These are phyloP conservation scores for Dipteronia sinensis DNA, from an alignment of 345 rosid genomes.

Conservation along the genomic window DNA sequence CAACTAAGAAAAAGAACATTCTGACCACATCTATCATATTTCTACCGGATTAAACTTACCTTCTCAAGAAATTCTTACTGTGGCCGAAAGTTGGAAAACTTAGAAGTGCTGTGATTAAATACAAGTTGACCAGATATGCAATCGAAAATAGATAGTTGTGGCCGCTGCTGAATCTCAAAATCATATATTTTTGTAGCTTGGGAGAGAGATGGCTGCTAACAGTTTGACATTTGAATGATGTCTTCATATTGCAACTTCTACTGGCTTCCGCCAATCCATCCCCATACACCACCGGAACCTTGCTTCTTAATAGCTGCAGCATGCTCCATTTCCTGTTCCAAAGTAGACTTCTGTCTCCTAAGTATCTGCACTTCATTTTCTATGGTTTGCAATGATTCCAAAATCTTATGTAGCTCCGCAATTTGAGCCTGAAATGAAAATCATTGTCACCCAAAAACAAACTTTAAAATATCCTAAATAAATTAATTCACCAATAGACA, in stretches of 20 bases:
- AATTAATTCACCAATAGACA: not conserved
- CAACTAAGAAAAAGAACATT: conserved; percentile 4
- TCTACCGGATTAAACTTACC: not conserved
- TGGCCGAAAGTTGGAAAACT: not conserved
- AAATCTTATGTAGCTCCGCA: conserved; percentile 76
- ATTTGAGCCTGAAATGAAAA: conserved; percentile 82
- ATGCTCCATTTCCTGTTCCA: conserved; percentile 68
- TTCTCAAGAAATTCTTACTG: not conserved
- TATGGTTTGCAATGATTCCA: conserved; percentile 67
- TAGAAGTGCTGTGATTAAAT: not conserved
- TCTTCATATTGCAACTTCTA: conserved; percentile 20
- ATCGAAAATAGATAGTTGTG: not conserved
- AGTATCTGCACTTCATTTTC: conserved; percentile 88
- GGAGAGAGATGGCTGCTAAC: not conserved
- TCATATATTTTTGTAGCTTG: not conserved
- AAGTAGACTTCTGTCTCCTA: conserved; percentile 65
- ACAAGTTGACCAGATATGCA: not conserved
- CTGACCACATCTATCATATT: conserved; percentile 12
- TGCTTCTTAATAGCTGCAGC: conserved; percentile 50
- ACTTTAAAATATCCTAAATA: not conserved
- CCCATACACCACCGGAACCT: conserved; percentile 86
- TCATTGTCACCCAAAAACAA: conserved; percentile 8
- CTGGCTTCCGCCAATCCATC: conserved; percentile 62
- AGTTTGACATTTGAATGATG: conserved; percentile 3
- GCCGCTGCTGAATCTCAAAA: not conserved